Base-by-base conservation (phyloP, 1,139 yeast species). In the Nakaseomyces glabratus region DNA sequence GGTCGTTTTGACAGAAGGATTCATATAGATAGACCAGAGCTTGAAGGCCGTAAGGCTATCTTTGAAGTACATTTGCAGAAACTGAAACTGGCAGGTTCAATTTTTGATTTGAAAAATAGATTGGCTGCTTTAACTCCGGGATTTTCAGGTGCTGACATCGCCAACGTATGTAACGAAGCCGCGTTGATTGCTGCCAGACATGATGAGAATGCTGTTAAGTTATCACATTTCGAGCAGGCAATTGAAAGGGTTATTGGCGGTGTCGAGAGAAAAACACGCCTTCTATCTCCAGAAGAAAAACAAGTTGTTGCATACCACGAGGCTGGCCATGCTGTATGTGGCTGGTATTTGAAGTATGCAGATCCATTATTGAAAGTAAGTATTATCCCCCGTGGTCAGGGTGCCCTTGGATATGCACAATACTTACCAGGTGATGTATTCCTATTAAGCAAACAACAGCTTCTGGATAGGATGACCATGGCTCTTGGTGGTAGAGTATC, bases 321-420 rank as follows among this genome's bases (percentile, higher is more conserved):
- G 62, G 98, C 98, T 2, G 98, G 98, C 0, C 98, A 90, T 60
- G 98, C 98, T 4, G 76, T 90, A 40, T 88, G 97, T 62, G 98
- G 98, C 9, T 90, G 98, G 98, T 86, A 65, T 56, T 69, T 90
- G 52, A 73, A 77, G 61, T 71, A 71, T 60, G 95, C 97, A 2
- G 95, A 86, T 55, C 98, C 98, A 7, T 66, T 90, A 43, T 71
- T 90, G 46, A 90, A 90, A 62, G 98, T 90, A 12, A 84, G 96
- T 5, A 90, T 90, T 51, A 85, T 90, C 44, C 98, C 98, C 35
- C 76, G 97, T 55, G 97, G 97, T 7, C 86, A 80, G 62, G 95
- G 94, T 36, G 95, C 97, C 2, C 68, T 90, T 37, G 98, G 98
- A n/a, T 90, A 90, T 59, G 98, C 98, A 1, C 96, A 90, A 59